Percentiles rank a stretch among this genome's conserved stretches.
These are phyloP conservation scores for Hemileccinum rubropunctum DNA, from an alignment of 768 basidiomycete species.

Conservation along the genomic window DNA sequence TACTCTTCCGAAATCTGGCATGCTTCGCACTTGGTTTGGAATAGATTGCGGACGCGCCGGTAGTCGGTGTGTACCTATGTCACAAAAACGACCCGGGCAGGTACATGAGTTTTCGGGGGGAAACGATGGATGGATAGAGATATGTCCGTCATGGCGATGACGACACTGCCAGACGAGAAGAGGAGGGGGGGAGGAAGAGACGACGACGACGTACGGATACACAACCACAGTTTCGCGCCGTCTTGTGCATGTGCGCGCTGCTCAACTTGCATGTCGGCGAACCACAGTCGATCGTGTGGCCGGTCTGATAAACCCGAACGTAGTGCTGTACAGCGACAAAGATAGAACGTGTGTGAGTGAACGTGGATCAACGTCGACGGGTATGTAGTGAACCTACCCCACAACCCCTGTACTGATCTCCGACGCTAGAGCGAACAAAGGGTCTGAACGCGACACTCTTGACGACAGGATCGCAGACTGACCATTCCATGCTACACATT, in stretches of 20 bases:
- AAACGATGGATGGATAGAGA: background rate
- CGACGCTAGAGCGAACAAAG: slow-evolving; percentile 27
- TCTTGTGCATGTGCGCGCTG: slow-evolving; percentile 55
- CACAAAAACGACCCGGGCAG: too few relatives aligned
- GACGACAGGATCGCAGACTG: slow-evolving; percentile 11
- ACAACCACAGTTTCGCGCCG: slow-evolving; percentile 57
- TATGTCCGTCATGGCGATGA: background rate
- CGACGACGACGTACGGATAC: slow-evolving; percentile 36
- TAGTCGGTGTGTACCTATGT: slow-evolving; percentile 42
- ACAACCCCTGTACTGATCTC: slow-evolving; percentile 44
- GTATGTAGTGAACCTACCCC: slow-evolving; percentile 28
- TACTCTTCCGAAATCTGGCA: slow-evolving; percentile 44
- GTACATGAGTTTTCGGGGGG: slow-evolving; percentile 1
- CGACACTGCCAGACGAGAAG: background rate
- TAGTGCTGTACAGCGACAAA: slow-evolving; percentile 48
- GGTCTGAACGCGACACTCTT: slow-evolving; percentile 5
- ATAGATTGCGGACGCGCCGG: slow-evolving; percentile 59
- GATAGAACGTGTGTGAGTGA: background rate
- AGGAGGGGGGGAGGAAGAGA: too few relatives aligned
- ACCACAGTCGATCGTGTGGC: slow-evolving; percentile 55
- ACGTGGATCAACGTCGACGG: background rate
- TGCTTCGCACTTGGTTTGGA: slow-evolving; percentile 60
- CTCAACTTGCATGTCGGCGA: slow-evolving; percentile 51
- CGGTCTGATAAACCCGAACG: slow-evolving; percentile 60
- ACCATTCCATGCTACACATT: slow-evolving; percentile 66